These are phyloP conservation scores for Coccomyxa sp. DNA, from an alignment of 139 green algal genomes.

Conservation along the genomic window DNA sequence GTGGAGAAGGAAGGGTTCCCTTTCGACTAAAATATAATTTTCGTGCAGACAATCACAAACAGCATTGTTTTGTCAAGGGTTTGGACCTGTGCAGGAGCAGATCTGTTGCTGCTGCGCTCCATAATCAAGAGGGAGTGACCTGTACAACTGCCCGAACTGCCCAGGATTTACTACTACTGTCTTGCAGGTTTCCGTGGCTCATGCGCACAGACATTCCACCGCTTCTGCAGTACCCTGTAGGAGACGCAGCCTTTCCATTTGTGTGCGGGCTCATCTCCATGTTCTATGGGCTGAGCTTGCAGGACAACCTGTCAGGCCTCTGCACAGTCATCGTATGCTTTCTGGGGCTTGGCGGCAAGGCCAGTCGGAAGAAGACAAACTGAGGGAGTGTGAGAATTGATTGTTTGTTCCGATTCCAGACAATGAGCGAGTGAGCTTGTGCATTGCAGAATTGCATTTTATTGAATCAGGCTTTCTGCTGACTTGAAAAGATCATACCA, in stretches of 20 bases:
- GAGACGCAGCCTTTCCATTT: conserved; percentile 65
- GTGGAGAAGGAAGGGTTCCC: background rate
- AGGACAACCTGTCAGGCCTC: background rate
- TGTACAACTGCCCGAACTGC: background rate
- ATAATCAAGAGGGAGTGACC: background rate
- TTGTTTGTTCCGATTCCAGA: too few species aligned
- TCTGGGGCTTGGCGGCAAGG: background rate
- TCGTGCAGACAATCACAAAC: too few species aligned
- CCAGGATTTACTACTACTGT: background rate
- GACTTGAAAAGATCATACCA: too few species aligned
- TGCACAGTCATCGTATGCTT: background rate
- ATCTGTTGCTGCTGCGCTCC: background rate
- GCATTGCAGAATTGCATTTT: too few species aligned
- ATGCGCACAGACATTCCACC: conserved; percentile 88
- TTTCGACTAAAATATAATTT: background rate
- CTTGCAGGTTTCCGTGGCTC: conserved; percentile 50
- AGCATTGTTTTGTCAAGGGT: background rate
- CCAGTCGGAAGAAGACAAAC: too few species aligned
- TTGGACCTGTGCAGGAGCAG: background rate
- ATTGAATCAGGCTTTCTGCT: too few species aligned
- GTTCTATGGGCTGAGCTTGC: conserved; percentile 65
- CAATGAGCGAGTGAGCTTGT: too few species aligned
- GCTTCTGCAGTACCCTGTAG: conserved; percentile 75
- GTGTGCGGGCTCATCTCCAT: conserved; percentile 71
- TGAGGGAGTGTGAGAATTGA: too few species aligned